phyloP scores from a whole-genome alignment of 306 rosid species.

The Trifolium subterraneum region DNA sequence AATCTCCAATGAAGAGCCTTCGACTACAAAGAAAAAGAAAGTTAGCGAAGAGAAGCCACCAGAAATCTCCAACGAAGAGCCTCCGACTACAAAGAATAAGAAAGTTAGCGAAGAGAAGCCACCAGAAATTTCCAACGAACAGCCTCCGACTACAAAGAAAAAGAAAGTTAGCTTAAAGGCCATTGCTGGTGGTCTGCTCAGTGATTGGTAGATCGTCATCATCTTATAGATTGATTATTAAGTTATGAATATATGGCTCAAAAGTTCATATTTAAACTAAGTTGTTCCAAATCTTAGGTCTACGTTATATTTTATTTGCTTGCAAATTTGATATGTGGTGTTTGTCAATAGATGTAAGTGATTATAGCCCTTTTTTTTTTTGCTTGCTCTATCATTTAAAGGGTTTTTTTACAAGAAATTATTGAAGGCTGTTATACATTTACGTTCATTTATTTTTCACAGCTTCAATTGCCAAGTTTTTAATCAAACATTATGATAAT shows the following conservation, averaged over 20 bases:
- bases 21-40: constrained; percentile 19
- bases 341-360: not conserved
- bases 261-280: not conserved
- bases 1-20: constrained; percentile 48
- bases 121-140: no score
- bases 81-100: constrained; percentile 49
- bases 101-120: constrained; percentile 59
- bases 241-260: constrained; percentile 8
- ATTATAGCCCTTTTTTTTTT: not conserved
- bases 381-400: not conserved
- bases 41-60: no score
- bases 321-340: not conserved
- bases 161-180: constrained; percentile 92
- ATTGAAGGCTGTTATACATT: not conserved
- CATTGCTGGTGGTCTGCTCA: constrained; percentile 67
- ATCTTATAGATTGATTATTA: constrained; percentile 16
- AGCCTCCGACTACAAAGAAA: constrained; percentile 39
- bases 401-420: not conserved
- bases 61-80: no score
- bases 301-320: not conserved
- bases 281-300: not conserved
- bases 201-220: constrained; percentile 65
- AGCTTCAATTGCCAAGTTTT: not conserved
- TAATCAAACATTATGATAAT: no score
- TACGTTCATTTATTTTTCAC: not conserved